phyloP scores from a whole-genome alignment of 2,329 filamentous ascomycete species.

The Aspergillus costaricaensis region DNA sequence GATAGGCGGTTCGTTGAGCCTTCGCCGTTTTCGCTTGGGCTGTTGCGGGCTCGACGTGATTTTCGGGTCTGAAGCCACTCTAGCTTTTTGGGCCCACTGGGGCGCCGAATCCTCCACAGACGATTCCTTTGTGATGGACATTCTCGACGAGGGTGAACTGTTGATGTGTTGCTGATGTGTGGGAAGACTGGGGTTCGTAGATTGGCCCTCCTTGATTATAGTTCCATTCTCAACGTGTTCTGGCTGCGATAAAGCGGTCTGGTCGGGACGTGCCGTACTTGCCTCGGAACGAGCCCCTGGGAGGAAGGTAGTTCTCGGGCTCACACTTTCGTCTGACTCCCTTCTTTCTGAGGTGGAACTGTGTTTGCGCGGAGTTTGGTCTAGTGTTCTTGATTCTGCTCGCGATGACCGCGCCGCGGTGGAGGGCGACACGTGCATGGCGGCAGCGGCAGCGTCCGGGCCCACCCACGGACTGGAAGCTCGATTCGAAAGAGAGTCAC shows the following conservation, averaged over 20 bases:
- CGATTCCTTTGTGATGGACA: constrained; percentile 20
- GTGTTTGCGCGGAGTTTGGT: constrained; percentile 33
- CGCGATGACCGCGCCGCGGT: constrained; percentile 30
- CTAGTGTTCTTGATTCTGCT: constrained; percentile 46
- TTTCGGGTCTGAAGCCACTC: constrained; percentile 22
- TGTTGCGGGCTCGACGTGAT: constrained; percentile 33
- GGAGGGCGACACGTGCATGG: constrained; percentile 34
- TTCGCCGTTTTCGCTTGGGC: constrained; percentile 51
- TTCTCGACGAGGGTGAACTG: constrained; percentile 32
- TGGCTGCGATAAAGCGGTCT: constrained; percentile 23
- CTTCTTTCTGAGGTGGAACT: constrained; percentile 64
- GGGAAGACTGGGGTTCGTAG: constrained; percentile 17
- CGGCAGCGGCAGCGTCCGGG: constrained; percentile 33
- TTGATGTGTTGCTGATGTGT: constrained; percentile 23
- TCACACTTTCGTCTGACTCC: constrained; percentile 72
- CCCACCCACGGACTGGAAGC: constrained; percentile 36
- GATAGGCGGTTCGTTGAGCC: constrained; percentile 56
- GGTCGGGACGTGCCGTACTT: constrained; percentile 29
- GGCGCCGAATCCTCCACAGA: constrained; percentile 14
- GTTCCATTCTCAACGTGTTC: constrained; percentile 33
- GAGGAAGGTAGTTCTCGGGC: constrained; percentile 65
- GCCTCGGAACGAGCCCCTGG: constrained; percentile 34
- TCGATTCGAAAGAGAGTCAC: constrained; percentile 35
- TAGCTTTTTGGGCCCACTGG: constrained; percentile 27
- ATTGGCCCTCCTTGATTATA: constrained; percentile 26